phyloP scores from a whole-genome alignment of 768 basidiomycete species.

The Mycena floridula region DNA sequence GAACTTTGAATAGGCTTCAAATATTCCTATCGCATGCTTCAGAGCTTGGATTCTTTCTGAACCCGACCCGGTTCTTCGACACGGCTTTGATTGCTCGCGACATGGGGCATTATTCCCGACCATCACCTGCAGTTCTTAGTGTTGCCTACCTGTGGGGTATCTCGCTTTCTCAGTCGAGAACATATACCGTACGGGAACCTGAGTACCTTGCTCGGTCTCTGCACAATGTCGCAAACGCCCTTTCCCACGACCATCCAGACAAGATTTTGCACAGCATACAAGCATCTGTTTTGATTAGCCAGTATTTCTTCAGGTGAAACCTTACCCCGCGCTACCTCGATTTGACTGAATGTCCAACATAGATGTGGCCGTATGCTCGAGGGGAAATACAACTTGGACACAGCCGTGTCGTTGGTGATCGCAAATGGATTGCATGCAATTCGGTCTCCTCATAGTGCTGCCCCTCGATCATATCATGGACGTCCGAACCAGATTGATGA shows the following conservation, averaged over 20 bases:
- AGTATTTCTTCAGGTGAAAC: conserved; percentile 41
- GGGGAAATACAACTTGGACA: conserved; percentile 33
- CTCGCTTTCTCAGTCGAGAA: conserved; percentile 39
- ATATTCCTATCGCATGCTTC: conserved; percentile 50
- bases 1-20: conserved; percentile 56
- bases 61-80: conserved; percentile 39
- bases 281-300: conserved; percentile 33
- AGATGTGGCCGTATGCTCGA: conserved; percentile 32
- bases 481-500: conserved; percentile 18
- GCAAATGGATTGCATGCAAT: conserved; percentile 24
- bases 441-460: conserved; percentile 35
- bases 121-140: conserved; percentile 42
- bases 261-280: conserved; percentile 27
- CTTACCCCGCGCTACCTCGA: no score
- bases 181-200: conserved; percentile 33
- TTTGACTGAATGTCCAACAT: no score
- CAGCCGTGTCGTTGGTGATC: conserved; percentile 25
- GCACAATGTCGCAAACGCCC: conserved; percentile 20
- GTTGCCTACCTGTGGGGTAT: conserved; percentile 48
- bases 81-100: conserved; percentile 41
- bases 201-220: conserved; percentile 45
- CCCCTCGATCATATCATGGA: conserved; percentile 26
- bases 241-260: conserved; percentile 16
- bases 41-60: conserved; percentile 65
- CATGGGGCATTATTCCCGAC: conserved; percentile 40